phyloP scores from a whole-genome alignment of 768 basidiomycete genomes.

The Baorangia bicolor region DNA sequence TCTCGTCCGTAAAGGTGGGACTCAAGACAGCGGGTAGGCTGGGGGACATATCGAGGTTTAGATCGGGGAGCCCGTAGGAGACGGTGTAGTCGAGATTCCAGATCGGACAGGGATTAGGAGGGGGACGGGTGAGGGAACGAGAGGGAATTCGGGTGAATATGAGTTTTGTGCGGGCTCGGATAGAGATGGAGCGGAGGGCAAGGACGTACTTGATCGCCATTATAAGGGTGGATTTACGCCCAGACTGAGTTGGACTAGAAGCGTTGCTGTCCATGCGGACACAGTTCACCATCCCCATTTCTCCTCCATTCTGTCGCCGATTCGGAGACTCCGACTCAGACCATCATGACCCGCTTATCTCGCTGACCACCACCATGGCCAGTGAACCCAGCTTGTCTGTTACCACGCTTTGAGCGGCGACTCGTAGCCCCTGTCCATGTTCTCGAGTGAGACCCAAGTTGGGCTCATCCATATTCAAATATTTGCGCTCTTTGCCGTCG shows the following conservation, averaged over 20 bases:
- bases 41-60: not conserved
- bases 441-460: too few species aligned
- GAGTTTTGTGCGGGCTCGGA: not conserved
- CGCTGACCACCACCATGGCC: too few species aligned
- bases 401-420: too few species aligned
- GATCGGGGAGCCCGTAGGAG: not conserved
- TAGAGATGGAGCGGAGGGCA: not conserved
- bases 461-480: too few species aligned
- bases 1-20: constrained; percentile 32
- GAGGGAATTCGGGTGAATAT: not conserved
- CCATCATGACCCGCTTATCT: not conserved
- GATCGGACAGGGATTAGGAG: not conserved
- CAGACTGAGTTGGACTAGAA: too few species aligned
- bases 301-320: constrained; percentile 1
- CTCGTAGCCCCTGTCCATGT: too few species aligned
- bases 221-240: too few species aligned
- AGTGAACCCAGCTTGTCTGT: too few species aligned
- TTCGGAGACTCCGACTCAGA: not conserved
- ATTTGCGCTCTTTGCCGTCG: too few species aligned
- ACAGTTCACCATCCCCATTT: too few species aligned
- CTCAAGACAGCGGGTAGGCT: constrained; percentile 3
- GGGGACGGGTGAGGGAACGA: not conserved
- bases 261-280: not conserved
- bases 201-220: constrained; percentile 2
- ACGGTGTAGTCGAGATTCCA: constrained; percentile 3